Base-by-base conservation (phyloP, 2,329 filamentous ascomycete species). In the Fusarium mangiferae region DNA sequence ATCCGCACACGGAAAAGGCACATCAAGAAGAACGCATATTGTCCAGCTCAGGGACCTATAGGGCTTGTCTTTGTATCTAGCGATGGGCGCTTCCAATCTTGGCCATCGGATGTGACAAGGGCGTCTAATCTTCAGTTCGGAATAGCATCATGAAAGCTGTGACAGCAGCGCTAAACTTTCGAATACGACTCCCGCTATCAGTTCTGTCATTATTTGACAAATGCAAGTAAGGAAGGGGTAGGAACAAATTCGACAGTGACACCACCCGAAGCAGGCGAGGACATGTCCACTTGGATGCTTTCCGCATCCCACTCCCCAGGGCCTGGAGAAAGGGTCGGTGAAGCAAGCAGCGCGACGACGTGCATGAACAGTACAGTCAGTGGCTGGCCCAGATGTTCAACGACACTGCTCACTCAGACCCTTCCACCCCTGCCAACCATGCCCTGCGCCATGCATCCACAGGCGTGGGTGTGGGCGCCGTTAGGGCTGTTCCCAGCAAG, bases 301-400 rank as follows among this genome's bases (percentile, higher is more conserved):
- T 73, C 67, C 59, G 58, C 62, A 69, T 75, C 54, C 65, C 65
- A 73, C 65, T 75, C 64, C 60, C 54, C 46, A 66, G 49, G 61
- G 58, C 68, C 68, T 46, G 61, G 48, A 56, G 68, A 73, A 78
- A 79, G 68, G 76, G 78, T 80, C 78, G 78, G 78, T 80, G 78
- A 80, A 72, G 77, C 74, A 78, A 72, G 77, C 74, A 79, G 75
- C 76, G 63, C 73, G 62, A 77, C 66, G 68, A 77, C 73, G 70
- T 80, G 79, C 79, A 80, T 80, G 78, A 80, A 80, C 78, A 79
- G 76, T 73, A 78, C 75, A 75, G 64, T 74, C 75, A 73, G 78
- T 80, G 78, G 77, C 78, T 80, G 75, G 73, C 52, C 65, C 56
- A 51, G 56, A 59, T 59, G 69, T 74, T 73, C 75, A 70, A 69